A percentile compares a stretch with the other conserved stretches of the same genome.
Conservation (phyloP, 1,284 basidiomycete genomes). For the Moesziomyces parantarcticus region DNA sequence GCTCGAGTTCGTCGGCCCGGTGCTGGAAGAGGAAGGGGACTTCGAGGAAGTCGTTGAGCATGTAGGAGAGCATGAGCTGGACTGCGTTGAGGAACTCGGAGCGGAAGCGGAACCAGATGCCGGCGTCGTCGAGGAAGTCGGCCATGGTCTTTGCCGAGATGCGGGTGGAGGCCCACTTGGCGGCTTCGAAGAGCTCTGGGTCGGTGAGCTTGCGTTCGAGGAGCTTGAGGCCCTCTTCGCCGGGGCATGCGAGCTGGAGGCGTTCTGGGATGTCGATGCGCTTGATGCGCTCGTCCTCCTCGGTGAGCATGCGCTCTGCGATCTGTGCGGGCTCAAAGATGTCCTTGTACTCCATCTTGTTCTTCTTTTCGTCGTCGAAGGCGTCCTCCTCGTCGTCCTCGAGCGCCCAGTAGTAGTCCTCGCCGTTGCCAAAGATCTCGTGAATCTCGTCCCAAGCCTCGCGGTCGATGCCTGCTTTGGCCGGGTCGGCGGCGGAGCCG, state of each 20-base stretch:
- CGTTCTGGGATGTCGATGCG: conserved; percentile 94
- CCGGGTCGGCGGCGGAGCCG: conserved; percentile 75
- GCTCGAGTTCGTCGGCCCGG: conserved; percentile 87
- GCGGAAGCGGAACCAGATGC: conserved; percentile 74
- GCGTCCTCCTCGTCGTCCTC: conserved; percentile 70
- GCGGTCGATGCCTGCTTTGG: conserved; percentile 54
- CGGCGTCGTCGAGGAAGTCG: conserved; percentile 74
- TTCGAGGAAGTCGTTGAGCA: conserved; percentile 88
- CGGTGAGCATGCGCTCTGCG: conserved; percentile 86
- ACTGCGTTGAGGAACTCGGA: conserved; percentile 82
- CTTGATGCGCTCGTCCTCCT: conserved; percentile 88
- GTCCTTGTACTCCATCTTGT: conserved; percentile 81
- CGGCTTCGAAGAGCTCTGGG: conserved; percentile 81
- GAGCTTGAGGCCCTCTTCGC: conserved; percentile 72
- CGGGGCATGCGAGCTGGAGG: conserved; percentile 84
- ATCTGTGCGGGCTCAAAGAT: conserved; percentile 99
- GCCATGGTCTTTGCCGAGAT: conserved; percentile 75
- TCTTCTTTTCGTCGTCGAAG: conserved; percentile 66
- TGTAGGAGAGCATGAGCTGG: conserved; percentile 80
- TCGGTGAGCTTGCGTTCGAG: conserved; percentile 76
- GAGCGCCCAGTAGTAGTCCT: conserved; percentile 95
- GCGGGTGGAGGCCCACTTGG: conserved; percentile 87
- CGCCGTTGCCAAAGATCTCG: conserved; percentile 95
- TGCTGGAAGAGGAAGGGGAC: conserved; percentile 95
- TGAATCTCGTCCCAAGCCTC: conserved; percentile 97